Conservation (phyloP, 257 asterid species). For the Parsonsia alboflavescens region DNA sequence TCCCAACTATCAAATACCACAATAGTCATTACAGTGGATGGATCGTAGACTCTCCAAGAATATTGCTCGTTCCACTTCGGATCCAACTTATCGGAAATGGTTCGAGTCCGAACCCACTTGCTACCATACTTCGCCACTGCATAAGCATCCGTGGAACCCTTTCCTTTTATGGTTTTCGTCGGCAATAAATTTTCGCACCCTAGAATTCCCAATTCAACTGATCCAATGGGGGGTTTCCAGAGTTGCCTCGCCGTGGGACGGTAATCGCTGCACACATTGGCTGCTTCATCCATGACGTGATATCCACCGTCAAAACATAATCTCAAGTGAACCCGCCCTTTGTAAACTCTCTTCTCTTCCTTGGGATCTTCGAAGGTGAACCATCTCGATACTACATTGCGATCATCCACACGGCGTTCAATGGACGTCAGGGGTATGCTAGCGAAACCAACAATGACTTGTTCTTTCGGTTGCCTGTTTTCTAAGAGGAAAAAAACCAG, state of each 20-base stretch:
- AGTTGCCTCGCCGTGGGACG: constrained; percentile 88
- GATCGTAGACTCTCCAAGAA: constrained; percentile 86
- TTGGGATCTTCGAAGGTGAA: constrained; percentile 63
- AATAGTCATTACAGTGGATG: constrained; percentile 68
- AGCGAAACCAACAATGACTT: constrained; percentile 45
- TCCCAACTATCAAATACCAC: constrained; percentile 85
- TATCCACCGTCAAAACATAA: constrained; percentile 88
- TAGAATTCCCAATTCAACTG: constrained; percentile 63
- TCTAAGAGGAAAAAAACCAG: constrained; percentile 44
- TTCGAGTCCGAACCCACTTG: constrained; percentile 87
- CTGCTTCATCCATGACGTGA: constrained; percentile 87
- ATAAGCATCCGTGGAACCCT: constrained; percentile 78
- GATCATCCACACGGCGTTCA: constrained; percentile 77
- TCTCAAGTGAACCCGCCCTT: constrained; percentile 66
- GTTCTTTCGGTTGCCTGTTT: constrained; percentile 46
- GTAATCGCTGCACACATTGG: constrained; percentile 73
- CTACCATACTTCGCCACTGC: constrained; percentile 77
- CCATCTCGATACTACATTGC: constrained; percentile 76
- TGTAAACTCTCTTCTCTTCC: constrained; percentile 46
- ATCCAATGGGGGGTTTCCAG: constrained; percentile 71
- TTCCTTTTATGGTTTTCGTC: constrained; percentile 56
- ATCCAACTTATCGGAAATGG: constrained; percentile 58
- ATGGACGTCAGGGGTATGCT: constrained; percentile 52
- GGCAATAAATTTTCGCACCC: constrained; percentile 76
- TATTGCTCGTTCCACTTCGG: constrained; percentile 94